phyloP scores from a whole-genome alignment of 192 early-diverging fungal genomes.

The Allomyces macrogynus region DNA sequence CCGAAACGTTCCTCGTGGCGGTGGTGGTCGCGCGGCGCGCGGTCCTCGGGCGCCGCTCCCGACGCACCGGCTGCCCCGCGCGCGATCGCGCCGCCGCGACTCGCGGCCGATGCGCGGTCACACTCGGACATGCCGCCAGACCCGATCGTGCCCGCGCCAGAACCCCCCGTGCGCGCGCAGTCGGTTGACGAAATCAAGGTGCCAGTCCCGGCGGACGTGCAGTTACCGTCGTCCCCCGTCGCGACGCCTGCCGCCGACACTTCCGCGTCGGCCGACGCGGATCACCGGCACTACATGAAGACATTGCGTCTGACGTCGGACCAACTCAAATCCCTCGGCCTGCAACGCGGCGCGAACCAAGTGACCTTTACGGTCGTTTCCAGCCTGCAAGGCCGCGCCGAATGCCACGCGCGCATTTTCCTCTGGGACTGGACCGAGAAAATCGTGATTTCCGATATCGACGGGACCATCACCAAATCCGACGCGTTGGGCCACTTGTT shows the following conservation, averaged over 20 bases:
- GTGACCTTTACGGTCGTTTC: conserved; percentile 73
- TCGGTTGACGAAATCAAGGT: neutral
- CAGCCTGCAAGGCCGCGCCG: conserved; percentile 49
- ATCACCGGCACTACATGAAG: conserved; percentile 45
- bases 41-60: no score
- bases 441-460: conserved; percentile 93
- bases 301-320: conserved; percentile 76
- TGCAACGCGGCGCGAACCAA: conserved; percentile 72
- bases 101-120: no score
- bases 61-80: no score
- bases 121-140: no score
- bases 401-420: conserved; percentile 71
- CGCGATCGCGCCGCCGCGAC: no score
- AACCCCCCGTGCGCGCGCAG: neutral
- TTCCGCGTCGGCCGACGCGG: conserved; percentile 6
- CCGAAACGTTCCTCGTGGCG: neutral
- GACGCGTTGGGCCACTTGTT: conserved; percentile 91
- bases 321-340: conserved; percentile 57
- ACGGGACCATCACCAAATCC: conserved; percentile 96
- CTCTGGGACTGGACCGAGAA: conserved; percentile 61
- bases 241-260: neutral
- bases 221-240: neutral
- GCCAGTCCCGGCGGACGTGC: no score
- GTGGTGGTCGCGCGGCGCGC: conserved; percentile 1
- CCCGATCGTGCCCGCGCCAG: no score